Evolutionary conservation across 108 stramenopile species (phyloP), one percentile per base, ranked within the genome.

Genomic region (Pseudonitzschia multistriata): DNA sequence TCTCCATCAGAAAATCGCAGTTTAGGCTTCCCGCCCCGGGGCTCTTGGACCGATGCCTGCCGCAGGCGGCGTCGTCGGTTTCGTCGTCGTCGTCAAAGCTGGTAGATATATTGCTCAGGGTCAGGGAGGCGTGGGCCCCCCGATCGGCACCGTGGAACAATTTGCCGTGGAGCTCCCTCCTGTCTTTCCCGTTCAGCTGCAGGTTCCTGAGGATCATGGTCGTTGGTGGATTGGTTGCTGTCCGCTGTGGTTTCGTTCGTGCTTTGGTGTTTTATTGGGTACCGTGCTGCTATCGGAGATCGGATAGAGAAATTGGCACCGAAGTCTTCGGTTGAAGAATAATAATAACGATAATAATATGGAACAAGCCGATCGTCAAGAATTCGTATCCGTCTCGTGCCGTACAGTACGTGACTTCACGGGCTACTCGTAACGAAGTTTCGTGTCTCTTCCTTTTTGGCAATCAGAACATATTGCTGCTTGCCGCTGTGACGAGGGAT

Each of bases 151-250:
- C 21, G 3, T 22, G n/a, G 21, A 59, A 33, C n/a, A 59, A 13
- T 33, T 59, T 59, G 19, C 13, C 13, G 13, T 35, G 33, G 25
- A 59, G 57, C 34, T 29, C 27, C 19, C 5, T 30, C n/a, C 57
- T 30, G 29, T 10, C 31, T 13, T 15, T 34, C 28, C 35, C 57
- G 31, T 10, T 59, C 57, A 59, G 14, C 35, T 35, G 33, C 29
- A 59, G 19, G 31, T 59, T 59, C 35, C 57, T 59, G 0, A 59
- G 34, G 3, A 59, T 59, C 57, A 59, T 59, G 22, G 4, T 52
- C 3, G 22, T 3, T 52, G 50, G 2, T 13, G 5, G 5, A 37
- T 37, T 8, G 37, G 37, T 37, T 8, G 37, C 6, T 37, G 37
- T 5, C 8, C 8, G 37, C 37, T 5, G 37, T 37, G 8, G 6